Conservation (phyloP, 129 eudicot species). For the Silybum marianum region DNA sequence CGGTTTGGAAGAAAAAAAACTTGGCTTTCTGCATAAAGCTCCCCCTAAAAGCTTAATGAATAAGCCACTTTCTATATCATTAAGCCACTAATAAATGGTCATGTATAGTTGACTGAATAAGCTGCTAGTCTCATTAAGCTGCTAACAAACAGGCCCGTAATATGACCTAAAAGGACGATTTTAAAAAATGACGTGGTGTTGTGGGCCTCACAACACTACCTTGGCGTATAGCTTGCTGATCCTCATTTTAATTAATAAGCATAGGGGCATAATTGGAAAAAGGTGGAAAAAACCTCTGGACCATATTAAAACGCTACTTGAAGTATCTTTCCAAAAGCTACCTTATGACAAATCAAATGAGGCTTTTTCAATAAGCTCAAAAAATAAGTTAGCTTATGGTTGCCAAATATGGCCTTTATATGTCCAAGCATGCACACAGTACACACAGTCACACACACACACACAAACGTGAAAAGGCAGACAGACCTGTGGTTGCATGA, state of each 20-base stretch:
- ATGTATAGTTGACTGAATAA: too few species aligned
- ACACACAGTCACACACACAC: background rate
- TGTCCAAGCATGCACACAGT: background rate
- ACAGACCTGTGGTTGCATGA: conserved; percentile 93
- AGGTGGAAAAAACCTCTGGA: background rate
- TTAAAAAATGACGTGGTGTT: background rate
- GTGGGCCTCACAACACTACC: too few species aligned
- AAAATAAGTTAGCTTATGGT: background rate
- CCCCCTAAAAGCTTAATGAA: too few species aligned
- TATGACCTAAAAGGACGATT: background rate
- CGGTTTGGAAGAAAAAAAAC: too few species aligned
- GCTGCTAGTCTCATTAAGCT: too few species aligned
- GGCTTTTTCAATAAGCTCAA: background rate
- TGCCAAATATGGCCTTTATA: background rate
- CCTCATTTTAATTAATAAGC: background rate
- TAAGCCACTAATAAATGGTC: too few species aligned
- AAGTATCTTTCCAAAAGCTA: background rate
- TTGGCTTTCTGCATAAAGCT: too few species aligned
- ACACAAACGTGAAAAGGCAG: conserved; percentile 18
- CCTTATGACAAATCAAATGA: background rate
- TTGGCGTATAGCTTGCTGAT: background rate
- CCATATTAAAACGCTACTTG: background rate
- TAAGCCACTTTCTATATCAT: too few species aligned
- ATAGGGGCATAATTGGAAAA: background rate
- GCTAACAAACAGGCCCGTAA: background rate